These are phyloP conservation scores for Tetrahymena elliotti DNA, from an alignment of 73 alveolate species.

Conservation along the genomic window DNA sequence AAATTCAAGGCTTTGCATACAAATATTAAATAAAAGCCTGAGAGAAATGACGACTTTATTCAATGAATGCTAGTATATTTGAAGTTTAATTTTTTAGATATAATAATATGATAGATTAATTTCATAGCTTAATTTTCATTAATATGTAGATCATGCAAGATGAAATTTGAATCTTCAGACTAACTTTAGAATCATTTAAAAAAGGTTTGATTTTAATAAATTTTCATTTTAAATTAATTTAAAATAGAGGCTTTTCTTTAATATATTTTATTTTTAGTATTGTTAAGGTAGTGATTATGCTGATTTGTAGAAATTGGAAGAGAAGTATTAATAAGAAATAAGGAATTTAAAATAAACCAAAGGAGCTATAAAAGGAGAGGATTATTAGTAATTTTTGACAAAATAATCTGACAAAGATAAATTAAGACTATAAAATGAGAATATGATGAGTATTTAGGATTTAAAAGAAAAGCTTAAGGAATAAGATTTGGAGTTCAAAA, in stretches of 20 bases:
- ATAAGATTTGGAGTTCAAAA: slow-evolving; percentile 28
- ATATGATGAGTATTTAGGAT: slow-evolving; percentile 23
- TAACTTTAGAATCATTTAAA: slow-evolving; percentile 48
- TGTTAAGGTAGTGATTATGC: slow-evolving; percentile 61
- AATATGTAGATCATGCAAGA: slow-evolving; percentile 57
- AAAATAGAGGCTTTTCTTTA: not conserved
- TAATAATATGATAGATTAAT: not conserved
- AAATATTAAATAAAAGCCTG: not conserved
- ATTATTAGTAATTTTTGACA: slow-evolving; percentile 6
- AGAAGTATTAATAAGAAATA: slow-evolving; percentile 28
- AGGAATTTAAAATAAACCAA: slow-evolving; percentile 30
- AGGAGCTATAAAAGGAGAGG: slow-evolving; percentile 25
- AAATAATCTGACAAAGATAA: slow-evolving; percentile 2
- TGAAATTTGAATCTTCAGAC: slow-evolving; percentile 55
- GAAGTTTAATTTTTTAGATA: not conserved
- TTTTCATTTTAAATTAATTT: not conserved
- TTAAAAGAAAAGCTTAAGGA: slow-evolving; percentile 22
- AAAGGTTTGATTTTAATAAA: not conserved
- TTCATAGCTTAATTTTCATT: slow-evolving; percentile 9
- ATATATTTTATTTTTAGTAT: slow-evolving; percentile 8
- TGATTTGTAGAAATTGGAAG: slow-evolving; percentile 34
- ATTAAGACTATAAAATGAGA: not conserved
- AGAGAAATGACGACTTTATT: not conserved
- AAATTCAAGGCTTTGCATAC: not conserved
- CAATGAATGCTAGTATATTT: not conserved